A percentile compares a stretch with the other conserved stretches of the same genome.
Evolutionary conservation across 1,284 basidiomycete genomes (phyloP).

Genomic region (Termitomyces sp.): DNA sequence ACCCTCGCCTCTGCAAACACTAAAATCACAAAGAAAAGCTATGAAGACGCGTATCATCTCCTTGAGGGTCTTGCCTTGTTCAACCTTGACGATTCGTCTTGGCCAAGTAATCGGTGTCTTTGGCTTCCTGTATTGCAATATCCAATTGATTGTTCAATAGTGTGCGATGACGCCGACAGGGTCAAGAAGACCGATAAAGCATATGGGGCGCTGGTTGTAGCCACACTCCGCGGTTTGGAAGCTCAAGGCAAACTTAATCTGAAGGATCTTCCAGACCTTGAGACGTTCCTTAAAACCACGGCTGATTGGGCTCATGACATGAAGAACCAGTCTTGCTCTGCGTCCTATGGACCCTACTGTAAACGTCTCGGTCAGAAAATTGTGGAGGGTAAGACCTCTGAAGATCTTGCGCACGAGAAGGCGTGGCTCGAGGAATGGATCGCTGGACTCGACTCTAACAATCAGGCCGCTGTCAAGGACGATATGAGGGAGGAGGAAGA

Average conservation of each 20-base stretch:
- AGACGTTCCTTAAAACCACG: slow-evolving; percentile 29
- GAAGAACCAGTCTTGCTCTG: slow-evolving; percentile 19
- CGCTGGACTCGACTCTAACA: slow-evolving; percentile 19
- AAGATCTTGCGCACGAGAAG: slow-evolving; percentile 26
- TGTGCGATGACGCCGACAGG: slow-evolving; percentile 35
- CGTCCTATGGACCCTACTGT: slow-evolving; percentile 29
- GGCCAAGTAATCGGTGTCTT: slow-evolving; percentile 27
- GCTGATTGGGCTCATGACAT: slow-evolving; percentile 27
- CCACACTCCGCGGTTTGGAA: slow-evolving; percentile 32
- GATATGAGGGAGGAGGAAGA: slow-evolving; percentile 22
- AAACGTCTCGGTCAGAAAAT: slow-evolving; percentile 33
- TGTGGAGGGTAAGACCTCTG: slow-evolving; percentile 29
- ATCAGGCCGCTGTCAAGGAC: slow-evolving; percentile 22
- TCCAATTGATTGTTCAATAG: slow-evolving; percentile 16
- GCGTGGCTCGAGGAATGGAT: slow-evolving; percentile 25
- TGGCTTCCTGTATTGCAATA: neutral
- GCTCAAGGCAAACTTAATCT: slow-evolving; percentile 25
- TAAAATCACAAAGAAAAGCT: slow-evolving; percentile 31
- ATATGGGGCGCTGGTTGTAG: slow-evolving; percentile 35
- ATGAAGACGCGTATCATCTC: slow-evolving; percentile 29
- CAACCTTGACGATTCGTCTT: slow-evolving; percentile 26
- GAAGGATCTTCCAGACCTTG: slow-evolving; percentile 31
- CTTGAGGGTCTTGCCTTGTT: slow-evolving; percentile 34
- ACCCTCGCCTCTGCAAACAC: slow-evolving; percentile 27
- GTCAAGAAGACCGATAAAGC: slow-evolving; percentile 31